Evolutionary conservation across 2,329 filamentous ascomycete species (phyloP).

Genomic region (Cryphonectria radicalis): DNA sequence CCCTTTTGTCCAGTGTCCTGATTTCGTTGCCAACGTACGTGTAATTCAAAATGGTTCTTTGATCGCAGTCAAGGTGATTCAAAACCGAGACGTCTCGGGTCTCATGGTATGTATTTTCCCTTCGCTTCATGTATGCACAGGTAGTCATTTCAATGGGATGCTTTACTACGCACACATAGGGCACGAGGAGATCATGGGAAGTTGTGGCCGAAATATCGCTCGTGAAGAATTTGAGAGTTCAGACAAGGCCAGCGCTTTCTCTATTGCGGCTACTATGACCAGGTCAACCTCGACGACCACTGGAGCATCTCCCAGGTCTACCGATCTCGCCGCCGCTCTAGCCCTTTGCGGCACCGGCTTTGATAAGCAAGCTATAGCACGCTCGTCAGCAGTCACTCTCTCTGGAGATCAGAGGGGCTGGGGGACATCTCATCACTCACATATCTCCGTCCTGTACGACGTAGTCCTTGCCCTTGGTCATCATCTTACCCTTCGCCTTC

Average conservation of each 20-base stretch:
- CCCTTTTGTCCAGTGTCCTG: not conserved
- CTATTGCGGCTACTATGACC: not conserved
- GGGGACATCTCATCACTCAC: not conserved
- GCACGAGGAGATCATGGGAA: not conserved
- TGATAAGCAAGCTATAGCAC: conserved; percentile 69
- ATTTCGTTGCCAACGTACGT: not conserved
- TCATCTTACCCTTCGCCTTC: conserved; percentile 92
- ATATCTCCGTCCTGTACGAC: conserved; percentile 82
- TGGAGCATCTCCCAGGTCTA: not conserved
- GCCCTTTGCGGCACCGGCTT: conserved; percentile 81
- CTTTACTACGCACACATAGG: not conserved
- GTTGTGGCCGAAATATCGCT: not conserved
- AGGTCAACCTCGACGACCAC: not conserved
- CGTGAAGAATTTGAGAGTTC: not conserved
- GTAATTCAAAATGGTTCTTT: not conserved
- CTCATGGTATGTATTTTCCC: no score
- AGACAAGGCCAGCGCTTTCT: not conserved
- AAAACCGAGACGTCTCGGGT: no score
- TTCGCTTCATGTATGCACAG: no score
- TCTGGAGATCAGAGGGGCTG: no score
- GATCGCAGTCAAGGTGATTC: no score
- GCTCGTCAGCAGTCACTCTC: not conserved
- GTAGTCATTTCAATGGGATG: not conserved
- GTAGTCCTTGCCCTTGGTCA: conserved; percentile 88
- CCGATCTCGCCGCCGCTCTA: conserved; percentile 41